Conservation (phyloP, 495 filamentous ascomycete species). For the Parachaetomium inaequale region DNA sequence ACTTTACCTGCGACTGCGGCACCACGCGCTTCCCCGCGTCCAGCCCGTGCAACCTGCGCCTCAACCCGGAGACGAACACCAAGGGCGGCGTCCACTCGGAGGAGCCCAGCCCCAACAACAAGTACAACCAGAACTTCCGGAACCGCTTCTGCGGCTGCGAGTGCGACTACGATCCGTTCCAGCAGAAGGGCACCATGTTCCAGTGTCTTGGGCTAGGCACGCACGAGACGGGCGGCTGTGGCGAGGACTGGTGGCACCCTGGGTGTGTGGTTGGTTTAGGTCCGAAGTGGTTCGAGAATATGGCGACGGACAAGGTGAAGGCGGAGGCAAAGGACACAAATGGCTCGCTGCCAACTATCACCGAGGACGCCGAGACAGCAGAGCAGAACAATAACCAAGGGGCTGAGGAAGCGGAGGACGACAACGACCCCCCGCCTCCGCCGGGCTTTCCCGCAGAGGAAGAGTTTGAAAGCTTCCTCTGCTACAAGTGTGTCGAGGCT, state of each 20-base stretch:
- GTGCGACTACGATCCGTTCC: slow-evolving; percentile 75
- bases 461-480: slow-evolving; percentile 83
- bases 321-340: slow-evolving; percentile 11
- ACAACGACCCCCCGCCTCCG: slow-evolving; percentile 58
- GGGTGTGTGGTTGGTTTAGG: slow-evolving; percentile 83
- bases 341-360: slow-evolving; percentile 37
- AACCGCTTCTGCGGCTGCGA: slow-evolving; percentile 91
- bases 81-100: slow-evolving; percentile 76
- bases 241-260: slow-evolving; percentile 99
- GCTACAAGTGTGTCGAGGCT: slow-evolving; percentile 87
- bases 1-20: slow-evolving; percentile 96
- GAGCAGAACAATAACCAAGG: slow-evolving; percentile 22
- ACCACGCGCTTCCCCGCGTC: slow-evolving; percentile 71
- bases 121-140: slow-evolving; percentile 91
- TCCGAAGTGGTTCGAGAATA: slow-evolving; percentile 52
- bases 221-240: slow-evolving; percentile 78
- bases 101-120: slow-evolving; percentile 65
- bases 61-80: slow-evolving; percentile 65
- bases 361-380: slow-evolving; percentile 34
- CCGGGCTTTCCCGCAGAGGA: slow-evolving; percentile 86
- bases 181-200: slow-evolving; percentile 98
- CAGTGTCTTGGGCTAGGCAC: slow-evolving; percentile 88
- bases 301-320: slow-evolving; percentile 40
- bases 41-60: slow-evolving; percentile 71
- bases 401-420: slow-evolving; percentile 33